Evolutionary conservation across 805 yeast species (phyloP), one percentile per base, ranked within the genome.

Genomic region (Cyberlindnera galapagoensis): DNA sequence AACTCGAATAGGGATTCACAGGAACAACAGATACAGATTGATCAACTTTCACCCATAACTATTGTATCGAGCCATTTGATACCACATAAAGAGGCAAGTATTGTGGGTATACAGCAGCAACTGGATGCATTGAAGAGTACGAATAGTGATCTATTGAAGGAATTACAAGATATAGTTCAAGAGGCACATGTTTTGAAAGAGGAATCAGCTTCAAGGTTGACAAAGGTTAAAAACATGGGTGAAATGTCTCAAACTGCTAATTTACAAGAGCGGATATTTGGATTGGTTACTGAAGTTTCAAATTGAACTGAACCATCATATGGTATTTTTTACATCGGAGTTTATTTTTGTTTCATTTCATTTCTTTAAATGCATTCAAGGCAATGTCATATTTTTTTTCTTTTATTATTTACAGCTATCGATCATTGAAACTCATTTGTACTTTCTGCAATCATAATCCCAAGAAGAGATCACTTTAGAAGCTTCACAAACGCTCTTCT

Each of bases 371-470:
- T n/a, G n/a, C n/a, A n/a, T n/a, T n/a, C n/a, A n/a, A n/a, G 13
- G 31, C 23, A 16, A 9, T 25, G 27, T 15, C 16, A 25, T n/a
- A 18, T 9, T 3, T 26, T 19, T 26, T n/a, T n/a, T 18, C 14
- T 12, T 20, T 18, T 27, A 15, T 27, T 8, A 9, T 6, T n/a
- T 13, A 15, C n/a, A 18, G 11, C 6, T 11, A 16, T 40, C 43
- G 15, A 11, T 26, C 14, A 18, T 25, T 8, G 19, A 10, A 8
- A 5, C 6, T 36, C 33, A 36, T 20, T 32, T 31, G 37, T 41
- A 86, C 10, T 65, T 46, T 39, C 62, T 64, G 63, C 99, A 92
- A 51, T 80, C 81, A 54, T 77, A 92, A 67, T 92, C 98, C 98
- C 97, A 92, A 24, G 73, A 66, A 4, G 63, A 40, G 20, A 82